phyloP scores from a whole-genome alignment of 768 basidiomycete genomes.

The Russula sp. region DNA sequence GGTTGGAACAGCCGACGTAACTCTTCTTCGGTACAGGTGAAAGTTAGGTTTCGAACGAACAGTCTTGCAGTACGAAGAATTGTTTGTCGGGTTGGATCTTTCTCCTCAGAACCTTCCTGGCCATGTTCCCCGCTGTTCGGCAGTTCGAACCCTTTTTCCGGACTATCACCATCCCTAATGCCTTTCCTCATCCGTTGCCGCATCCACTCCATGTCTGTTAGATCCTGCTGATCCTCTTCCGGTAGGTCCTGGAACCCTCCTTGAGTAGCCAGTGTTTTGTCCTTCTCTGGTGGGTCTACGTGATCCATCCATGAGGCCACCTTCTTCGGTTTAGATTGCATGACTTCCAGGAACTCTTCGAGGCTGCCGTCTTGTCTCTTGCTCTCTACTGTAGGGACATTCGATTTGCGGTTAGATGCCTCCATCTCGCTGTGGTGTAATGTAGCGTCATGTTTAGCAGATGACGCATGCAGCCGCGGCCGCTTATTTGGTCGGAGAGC shows the following conservation, averaged over 20 bases:
- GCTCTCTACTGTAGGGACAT: conserved; percentile 10
- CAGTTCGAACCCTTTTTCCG: conserved; percentile 51
- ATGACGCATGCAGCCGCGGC: conserved; percentile 38
- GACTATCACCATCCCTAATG: conserved; percentile 31
- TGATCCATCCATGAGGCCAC: conserved; percentile 64
- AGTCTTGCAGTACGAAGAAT: conserved; percentile 72
- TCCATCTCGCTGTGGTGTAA: conserved; percentile 12
- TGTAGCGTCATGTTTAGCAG: conserved; percentile 24
- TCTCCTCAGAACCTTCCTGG: conserved; percentile 12
- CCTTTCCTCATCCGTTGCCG: conserved; percentile 49
- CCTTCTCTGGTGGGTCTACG: conserved; percentile 20
- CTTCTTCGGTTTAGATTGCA: conserved; percentile 54
- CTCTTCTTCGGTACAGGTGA: conserved; percentile 70
- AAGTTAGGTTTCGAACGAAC: conserved; percentile 94
- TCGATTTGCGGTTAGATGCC: neutral
- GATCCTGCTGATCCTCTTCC: conserved; percentile 30
- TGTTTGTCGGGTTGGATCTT: conserved; percentile 31
- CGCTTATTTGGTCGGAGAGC: conserved; percentile 64
- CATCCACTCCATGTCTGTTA: conserved; percentile 76
- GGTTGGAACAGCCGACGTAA: conserved; percentile 53
- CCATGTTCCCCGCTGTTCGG: conserved; percentile 46
- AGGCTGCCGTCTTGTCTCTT: conserved; percentile 33
- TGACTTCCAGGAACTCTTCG: conserved; percentile 66
- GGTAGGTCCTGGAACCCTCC: neutral
- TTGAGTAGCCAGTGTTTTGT: conserved; percentile 4